Base-by-base conservation (phyloP, 2,329 filamentous ascomycete species). In the Ceratocystiopsis brevicomis region DNA sequence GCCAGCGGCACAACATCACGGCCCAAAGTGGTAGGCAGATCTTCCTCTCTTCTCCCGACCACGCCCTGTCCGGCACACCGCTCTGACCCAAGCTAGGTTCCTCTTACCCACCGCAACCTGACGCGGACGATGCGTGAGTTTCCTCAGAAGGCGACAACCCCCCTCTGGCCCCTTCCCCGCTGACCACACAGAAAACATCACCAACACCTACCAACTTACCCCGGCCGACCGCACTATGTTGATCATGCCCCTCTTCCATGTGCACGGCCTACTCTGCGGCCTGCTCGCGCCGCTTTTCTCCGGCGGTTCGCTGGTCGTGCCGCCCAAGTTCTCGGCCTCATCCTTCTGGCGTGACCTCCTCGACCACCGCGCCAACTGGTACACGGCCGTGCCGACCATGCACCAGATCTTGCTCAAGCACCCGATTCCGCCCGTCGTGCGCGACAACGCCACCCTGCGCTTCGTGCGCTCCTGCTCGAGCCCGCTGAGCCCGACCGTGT, bases 191-290 rank as follows among this genome's bases (percentile, higher is more conserved):
- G 71, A 71, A 53, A 92, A 90, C 61, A 85, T 92, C 56, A 69
- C 80, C 54, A 65, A 69, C 46, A 92, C 84, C 8, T 92, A 92
- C 58, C 60, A 78, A 44, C 69, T 92, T 47, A 78, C 73, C 0
- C 58, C 73, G 6, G 57, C 68, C 42, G 84, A 92, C 58, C 75
- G 84, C 39, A 88, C 84, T 25, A 78, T 86, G 70, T 70, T 92
- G 15, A 83, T 92, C 47, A 92, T 92, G 84, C 84, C 84, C 16
- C 69, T 92, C 2, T 92, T 92, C 68, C 84, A 92, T 60, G 84
- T 92, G 40, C 84, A 90, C 56, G 85, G 85, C n/a, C 69, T 93
- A 3, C 68, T 92, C 14, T 86, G 84, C 47, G 84, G 75, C 17
- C 81, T 92, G 52, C 69, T 93, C 4, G 81, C 82, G 2, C 81